Evolutionary conservation across 2,329 filamentous ascomycete genomes (phyloP).

Genomic region (Fusarium goolgardi): DNA sequence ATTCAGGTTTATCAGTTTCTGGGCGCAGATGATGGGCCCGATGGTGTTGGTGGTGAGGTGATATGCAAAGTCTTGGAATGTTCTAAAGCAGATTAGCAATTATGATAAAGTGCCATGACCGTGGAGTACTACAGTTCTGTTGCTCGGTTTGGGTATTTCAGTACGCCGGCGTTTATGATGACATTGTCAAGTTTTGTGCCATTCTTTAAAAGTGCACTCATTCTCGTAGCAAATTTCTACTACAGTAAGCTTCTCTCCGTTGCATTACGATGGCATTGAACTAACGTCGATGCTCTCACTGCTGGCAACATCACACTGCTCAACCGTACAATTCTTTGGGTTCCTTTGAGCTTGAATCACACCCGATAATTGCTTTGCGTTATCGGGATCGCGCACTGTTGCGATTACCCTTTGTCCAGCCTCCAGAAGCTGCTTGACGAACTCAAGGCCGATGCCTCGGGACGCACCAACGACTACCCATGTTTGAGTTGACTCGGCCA

Average conservation of each 20-base stretch:
- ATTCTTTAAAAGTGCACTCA: not conserved
- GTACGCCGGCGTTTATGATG: not conserved
- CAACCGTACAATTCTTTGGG: not conserved
- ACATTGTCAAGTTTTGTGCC: not conserved
- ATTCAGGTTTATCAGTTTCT: not conserved
- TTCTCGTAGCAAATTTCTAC: not conserved
- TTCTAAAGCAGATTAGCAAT: not conserved
- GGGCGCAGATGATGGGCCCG: not conserved
- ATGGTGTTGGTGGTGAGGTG: not conserved
- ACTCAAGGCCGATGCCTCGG: not conserved
- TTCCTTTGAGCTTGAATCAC: not conserved
- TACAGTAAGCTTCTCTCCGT: not conserved
- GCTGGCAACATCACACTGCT: not conserved
- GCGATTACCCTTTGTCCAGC: not conserved
- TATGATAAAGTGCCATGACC: not conserved
- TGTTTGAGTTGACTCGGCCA: not conserved
- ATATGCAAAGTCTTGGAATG: not conserved
- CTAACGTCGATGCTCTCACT: not conserved
- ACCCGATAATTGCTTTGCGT: fast-evolving
- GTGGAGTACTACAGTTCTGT: not conserved
- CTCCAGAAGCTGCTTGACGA: not conserved
- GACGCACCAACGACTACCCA: not conserved
- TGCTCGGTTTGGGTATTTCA: not conserved
- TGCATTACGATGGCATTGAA: too few species aligned
- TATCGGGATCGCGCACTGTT: not conserved